Percentiles rank a stretch among this genome's conserved stretches.
Evolutionary conservation across 768 basidiomycete genomes (phyloP).

Genomic region (Suillus weaverae): DNA sequence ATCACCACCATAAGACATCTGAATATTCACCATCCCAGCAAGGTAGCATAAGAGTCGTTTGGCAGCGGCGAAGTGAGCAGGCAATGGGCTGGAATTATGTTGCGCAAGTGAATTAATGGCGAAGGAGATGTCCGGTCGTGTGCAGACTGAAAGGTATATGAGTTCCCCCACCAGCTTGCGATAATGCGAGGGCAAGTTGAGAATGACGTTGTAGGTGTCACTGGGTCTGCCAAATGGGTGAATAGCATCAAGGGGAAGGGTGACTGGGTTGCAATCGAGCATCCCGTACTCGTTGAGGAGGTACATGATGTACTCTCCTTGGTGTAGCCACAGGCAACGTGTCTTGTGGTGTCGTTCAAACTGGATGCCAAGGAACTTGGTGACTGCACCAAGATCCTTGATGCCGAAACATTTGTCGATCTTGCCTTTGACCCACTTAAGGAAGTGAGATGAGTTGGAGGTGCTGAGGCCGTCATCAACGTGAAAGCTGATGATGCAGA

Average conservation of each 20-base stretch:
- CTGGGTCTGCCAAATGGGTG: background rate
- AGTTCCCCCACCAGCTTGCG: background rate
- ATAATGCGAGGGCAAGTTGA: background rate
- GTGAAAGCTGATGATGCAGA: background rate
- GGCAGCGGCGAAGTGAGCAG: slow-evolving; percentile 24
- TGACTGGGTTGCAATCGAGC: background rate
- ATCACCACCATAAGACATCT: background rate
- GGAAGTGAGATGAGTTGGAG: background rate
- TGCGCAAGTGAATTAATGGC: slow-evolving; percentile 31
- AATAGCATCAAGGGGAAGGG: background rate
- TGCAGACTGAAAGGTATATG: background rate
- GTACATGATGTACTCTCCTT: background rate
- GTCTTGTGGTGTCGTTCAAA: background rate
- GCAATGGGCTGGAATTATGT: slow-evolving; percentile 28
- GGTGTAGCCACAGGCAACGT: background rate
- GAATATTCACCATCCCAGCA: slow-evolving; percentile 12
- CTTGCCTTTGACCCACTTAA: background rate
- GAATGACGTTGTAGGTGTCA: background rate
- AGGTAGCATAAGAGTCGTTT: slow-evolving; percentile 30
- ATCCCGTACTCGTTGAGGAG: background rate
- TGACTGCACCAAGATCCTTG: background rate
- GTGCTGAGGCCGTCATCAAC: background rate
- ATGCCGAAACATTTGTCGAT: background rate
- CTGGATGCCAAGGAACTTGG: background rate
- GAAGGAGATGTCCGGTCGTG: slow-evolving; percentile 14